A percentile compares a stretch with the other conserved stretches of the same genome.
Evolutionary conservation across 1,139 yeast species (phyloP).

Genomic region (Petasospora fabianii): DNA sequence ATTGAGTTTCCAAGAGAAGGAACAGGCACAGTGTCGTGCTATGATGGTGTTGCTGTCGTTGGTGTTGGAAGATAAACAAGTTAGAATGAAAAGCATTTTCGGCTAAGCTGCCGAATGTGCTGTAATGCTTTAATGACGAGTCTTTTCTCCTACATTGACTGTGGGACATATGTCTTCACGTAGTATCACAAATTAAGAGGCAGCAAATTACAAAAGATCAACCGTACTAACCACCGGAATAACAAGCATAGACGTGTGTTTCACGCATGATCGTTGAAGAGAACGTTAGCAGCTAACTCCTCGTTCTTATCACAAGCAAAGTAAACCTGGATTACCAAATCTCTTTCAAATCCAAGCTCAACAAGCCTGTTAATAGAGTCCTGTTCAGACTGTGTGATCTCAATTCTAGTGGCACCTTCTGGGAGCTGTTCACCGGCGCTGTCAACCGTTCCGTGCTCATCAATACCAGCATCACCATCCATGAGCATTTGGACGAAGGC

Average conservation of each 20-base stretch:
- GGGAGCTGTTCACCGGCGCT: conserved; percentile 31
- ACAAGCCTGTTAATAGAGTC: conserved; percentile 84
- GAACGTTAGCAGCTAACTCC: conserved; percentile 90
- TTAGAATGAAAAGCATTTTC: not conserved
- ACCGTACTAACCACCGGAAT: not conserved
- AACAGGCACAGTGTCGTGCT: conserved; percentile 11
- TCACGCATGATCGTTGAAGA: conserved; percentile 41
- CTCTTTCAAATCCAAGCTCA: conserved; percentile 89
- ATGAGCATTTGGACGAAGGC: conserved; percentile 72
- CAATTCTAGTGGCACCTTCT: conserved; percentile 37
- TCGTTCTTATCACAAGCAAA: conserved; percentile 98
- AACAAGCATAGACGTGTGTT: not conserved
- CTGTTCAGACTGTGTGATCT: conserved; percentile 78
- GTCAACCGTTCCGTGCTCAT: not conserved
- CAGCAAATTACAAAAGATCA: not conserved
- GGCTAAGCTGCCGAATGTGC: no score
- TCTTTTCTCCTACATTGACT: no score
- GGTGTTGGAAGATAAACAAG: conserved; percentile 3
- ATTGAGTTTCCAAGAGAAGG: conserved; percentile 6
- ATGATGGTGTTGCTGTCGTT: conserved; percentile 2
- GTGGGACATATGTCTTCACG: not conserved
- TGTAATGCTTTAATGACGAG: no score
- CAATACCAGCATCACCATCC: conserved; percentile 45
- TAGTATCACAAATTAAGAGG: not conserved
- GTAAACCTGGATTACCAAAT: conserved; percentile 86